Conservation (phyloP, 139 green algal genomes). For the Nannochloris sp. region DNA sequence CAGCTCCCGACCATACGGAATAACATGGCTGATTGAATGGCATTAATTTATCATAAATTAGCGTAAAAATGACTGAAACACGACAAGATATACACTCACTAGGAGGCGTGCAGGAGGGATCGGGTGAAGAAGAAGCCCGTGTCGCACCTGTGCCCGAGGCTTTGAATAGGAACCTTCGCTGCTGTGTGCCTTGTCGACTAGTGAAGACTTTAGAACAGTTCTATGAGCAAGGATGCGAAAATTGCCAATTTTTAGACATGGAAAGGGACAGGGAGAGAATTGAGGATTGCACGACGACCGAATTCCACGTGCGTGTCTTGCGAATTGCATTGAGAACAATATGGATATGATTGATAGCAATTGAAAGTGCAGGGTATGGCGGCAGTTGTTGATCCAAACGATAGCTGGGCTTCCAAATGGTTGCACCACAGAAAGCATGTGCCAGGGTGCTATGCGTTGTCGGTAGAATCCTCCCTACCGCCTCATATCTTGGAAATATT, state of each 20-base stretch:
- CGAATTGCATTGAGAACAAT: background rate
- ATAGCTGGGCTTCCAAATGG: slow-evolving; percentile 62
- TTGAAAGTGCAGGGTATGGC: slow-evolving; percentile 40
- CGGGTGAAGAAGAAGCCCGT: background rate
- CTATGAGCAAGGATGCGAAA: slow-evolving; percentile 62
- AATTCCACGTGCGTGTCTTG: slow-evolving; percentile 51
- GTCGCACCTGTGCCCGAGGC: slow-evolving; percentile 23
- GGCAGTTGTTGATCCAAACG: slow-evolving; percentile 48
- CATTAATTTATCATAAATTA: no score
- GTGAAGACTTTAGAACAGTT: slow-evolving; percentile 39
- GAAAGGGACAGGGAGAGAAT: slow-evolving; percentile 43
- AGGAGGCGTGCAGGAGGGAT: background rate
- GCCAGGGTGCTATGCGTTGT: slow-evolving; percentile 39
- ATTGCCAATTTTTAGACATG: slow-evolving; percentile 55
- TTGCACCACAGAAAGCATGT: slow-evolving; percentile 41
- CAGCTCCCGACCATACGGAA: no score
- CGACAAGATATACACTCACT: no score
- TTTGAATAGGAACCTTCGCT: slow-evolving; percentile 33
- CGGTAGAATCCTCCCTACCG: slow-evolving; percentile 17
- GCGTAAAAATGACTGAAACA: no score
- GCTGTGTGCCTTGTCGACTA: slow-evolving; percentile 31
- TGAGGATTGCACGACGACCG: slow-evolving; percentile 57
- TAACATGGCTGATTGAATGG: no score
- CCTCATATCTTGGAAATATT: slow-evolving; percentile 17
- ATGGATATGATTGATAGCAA: no score